Evolutionary conservation across 345 rosid species (phyloP).

Genomic region (Arabis hirsuta): DNA sequence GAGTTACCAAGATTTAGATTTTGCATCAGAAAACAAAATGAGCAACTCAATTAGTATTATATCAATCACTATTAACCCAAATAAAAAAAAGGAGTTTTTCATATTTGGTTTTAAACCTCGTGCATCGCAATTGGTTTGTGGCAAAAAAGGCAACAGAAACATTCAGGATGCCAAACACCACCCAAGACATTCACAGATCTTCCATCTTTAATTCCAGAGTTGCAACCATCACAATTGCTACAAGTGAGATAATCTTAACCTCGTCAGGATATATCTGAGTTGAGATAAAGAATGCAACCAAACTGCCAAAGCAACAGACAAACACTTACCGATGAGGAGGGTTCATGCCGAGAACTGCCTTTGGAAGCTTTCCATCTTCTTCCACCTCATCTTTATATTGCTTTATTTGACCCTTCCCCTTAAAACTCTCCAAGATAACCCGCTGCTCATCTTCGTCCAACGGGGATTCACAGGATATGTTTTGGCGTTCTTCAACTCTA

Average conservation of each 20-base stretch:
- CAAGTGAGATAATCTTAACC: conserved; percentile 22
- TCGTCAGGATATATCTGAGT: not conserved
- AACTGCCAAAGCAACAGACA: conserved; percentile 13
- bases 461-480: not conserved
- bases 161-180: conserved; percentile 71
- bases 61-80: not conserved
- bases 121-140: conserved; percentile 59
- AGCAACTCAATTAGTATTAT: not conserved
- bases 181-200: conserved; percentile 73
- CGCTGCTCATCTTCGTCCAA: conserved; percentile 34
- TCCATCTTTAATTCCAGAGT: conserved; percentile 54
- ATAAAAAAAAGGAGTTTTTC: not conserved
- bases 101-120: conserved; percentile 48
- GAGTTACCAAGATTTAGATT: not conserved
- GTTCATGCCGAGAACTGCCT: not conserved
- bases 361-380: conserved; percentile 10
- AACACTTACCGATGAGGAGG: conserved; percentile 35
- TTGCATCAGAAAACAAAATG: conserved; percentile 7
- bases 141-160: conserved; percentile 72
- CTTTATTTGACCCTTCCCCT: conserved; percentile 3
- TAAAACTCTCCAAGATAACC: conserved; percentile 24
- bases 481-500: conserved; percentile 8
- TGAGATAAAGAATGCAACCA: not conserved
- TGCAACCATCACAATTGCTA: conserved; percentile 77
- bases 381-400: not conserved